Evolutionary conservation across 345 rosid genomes (phyloP).

Genomic region (Ailanthus altissimus): DNA sequence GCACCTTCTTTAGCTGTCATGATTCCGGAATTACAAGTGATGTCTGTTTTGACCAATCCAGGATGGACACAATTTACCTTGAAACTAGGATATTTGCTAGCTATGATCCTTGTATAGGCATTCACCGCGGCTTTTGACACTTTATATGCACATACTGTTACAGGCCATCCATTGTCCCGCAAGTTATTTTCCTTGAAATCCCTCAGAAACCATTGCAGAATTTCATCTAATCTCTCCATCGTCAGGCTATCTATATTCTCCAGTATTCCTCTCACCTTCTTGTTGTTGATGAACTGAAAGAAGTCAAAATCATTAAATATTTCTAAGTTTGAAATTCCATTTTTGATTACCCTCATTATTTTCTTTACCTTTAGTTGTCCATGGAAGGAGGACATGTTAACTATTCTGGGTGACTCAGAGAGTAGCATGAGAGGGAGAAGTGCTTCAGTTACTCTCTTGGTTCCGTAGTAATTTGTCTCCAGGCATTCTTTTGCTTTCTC

Average conservation of each 20-base stretch:
- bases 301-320: neutral
- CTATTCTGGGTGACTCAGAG: slow-evolving; percentile 20
- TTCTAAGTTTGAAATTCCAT: neutral
- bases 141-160: slow-evolving; percentile 10
- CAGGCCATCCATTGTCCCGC: slow-evolving; percentile 18
- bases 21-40: slow-evolving; percentile 3
- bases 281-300: neutral
- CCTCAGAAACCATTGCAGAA: slow-evolving; percentile 10
- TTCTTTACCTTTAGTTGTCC: slow-evolving; percentile 27
- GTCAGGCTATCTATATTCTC: slow-evolving; percentile 1
- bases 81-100: neutral
- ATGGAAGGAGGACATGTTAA: slow-evolving; percentile 26
- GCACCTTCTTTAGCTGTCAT: slow-evolving; percentile 22
- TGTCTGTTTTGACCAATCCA: slow-evolving; percentile 31
- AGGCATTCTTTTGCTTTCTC: slow-evolving; percentile 27
- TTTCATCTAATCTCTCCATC: slow-evolving; percentile 22
- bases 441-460: slow-evolving; percentile 22
- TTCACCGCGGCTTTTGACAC: slow-evolving; percentile 22
- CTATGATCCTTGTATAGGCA: slow-evolving; percentile 15
- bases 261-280: neutral
- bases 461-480: slow-evolving; percentile 31
- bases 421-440: slow-evolving; percentile 25
- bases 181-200: slow-evolving; percentile 15
- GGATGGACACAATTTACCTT: slow-evolving; percentile 8
- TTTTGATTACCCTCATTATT: too few relatives aligned